A percentile compares a stretch with the other conserved stretches of the same genome.
These are phyloP conservation scores for Aspergillus pseudonomiae DNA, from an alignment of 2,329 filamentous ascomycete species.

Conservation along the genomic window DNA sequence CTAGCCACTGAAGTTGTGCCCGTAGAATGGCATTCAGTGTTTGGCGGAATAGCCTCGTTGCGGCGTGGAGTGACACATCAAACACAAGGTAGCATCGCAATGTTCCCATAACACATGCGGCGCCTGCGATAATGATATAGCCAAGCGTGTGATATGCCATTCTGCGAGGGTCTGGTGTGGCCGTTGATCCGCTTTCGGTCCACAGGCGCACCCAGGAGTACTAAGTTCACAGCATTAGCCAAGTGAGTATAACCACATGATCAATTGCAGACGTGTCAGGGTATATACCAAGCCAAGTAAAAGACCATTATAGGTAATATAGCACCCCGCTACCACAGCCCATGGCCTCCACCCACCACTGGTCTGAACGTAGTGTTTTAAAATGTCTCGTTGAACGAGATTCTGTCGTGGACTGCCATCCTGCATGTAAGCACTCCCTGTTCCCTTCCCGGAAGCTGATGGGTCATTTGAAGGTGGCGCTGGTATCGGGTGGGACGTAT, in stretches of 20 bases:
- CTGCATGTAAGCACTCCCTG: no score
- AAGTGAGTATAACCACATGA: background rate
- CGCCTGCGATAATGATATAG: background rate
- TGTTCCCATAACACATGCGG: constrained; percentile 20
- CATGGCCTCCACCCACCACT: background rate
- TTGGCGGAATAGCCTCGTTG: constrained; percentile 6
- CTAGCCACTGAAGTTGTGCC: constrained; percentile 73
- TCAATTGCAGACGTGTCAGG: accelerated
- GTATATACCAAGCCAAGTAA: background rate
- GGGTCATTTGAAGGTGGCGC: accelerated
- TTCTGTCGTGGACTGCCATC: background rate
- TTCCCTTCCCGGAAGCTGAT: background rate
- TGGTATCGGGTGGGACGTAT: background rate
- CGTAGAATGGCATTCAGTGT: constrained; percentile 47
- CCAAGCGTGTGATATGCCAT: background rate
- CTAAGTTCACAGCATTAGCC: background rate
- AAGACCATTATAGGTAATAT: background rate
- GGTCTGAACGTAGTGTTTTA: background rate
- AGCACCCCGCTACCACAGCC: background rate
- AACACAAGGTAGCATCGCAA: constrained; percentile 9
- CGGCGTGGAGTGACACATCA: background rate
- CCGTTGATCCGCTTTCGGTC: background rate
- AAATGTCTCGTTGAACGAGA: background rate
- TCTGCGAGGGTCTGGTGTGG: background rate
- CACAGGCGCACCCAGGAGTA: background rate